Percentiles rank a stretch among this genome's conserved stretches.
phyloP scores from a whole-genome alignment of 2,329 filamentous ascomycete genomes.

The Botryotinia globosa region DNA sequence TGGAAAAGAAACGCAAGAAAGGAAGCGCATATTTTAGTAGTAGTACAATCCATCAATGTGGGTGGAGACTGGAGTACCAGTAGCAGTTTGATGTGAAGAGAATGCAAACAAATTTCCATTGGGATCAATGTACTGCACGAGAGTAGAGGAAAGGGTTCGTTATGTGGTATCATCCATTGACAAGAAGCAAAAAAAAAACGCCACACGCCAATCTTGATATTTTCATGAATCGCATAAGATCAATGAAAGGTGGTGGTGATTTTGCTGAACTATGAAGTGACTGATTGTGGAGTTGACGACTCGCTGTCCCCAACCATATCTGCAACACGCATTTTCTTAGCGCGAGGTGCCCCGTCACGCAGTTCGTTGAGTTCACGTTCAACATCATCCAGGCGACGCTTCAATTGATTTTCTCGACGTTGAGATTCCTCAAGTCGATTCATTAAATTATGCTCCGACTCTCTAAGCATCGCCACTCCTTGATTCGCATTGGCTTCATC shows the following conservation, averaged over 20 bases:
- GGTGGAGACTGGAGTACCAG: slow-evolving; percentile 8
- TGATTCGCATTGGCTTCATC: slow-evolving; percentile 67
- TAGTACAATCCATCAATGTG: slow-evolving; percentile 18
- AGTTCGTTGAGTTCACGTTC: slow-evolving; percentile 52
- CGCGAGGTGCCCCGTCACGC: slow-evolving; percentile 45
- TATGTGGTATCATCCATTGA: slow-evolving; percentile 30
- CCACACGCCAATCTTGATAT: slow-evolving; percentile 18
- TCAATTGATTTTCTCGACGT: slow-evolving; percentile 75
- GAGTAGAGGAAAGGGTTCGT: slow-evolving; percentile 24
- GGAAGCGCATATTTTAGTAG: slow-evolving; percentile 16
- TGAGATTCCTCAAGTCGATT: slow-evolving; percentile 73
- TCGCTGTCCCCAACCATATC: slow-evolving; percentile 44
- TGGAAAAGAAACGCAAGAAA: slow-evolving; percentile 16
- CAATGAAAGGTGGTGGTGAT: slow-evolving; percentile 11
- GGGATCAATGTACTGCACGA: slow-evolving; percentile 1
- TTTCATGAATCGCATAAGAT: slow-evolving; percentile 14
- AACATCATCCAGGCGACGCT: slow-evolving; percentile 76
- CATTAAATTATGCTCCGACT: slow-evolving; percentile 54
- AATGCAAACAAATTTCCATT: slow-evolving; percentile 8
- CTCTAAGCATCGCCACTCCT: slow-evolving; percentile 55
- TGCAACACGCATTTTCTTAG: slow-evolving; percentile 56
- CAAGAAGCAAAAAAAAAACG: slow-evolving; percentile 23
- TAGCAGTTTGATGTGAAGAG: slow-evolving; percentile 2
- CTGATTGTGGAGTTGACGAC: slow-evolving; percentile 36
- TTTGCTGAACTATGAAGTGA: slow-evolving; percentile 27